A percentile compares a stretch with the other conserved stretches of the same genome.
These are phyloP conservation scores for Sclerotinia minor DNA, from an alignment of 2,329 filamentous ascomycete genomes.

Conservation along the genomic window DNA sequence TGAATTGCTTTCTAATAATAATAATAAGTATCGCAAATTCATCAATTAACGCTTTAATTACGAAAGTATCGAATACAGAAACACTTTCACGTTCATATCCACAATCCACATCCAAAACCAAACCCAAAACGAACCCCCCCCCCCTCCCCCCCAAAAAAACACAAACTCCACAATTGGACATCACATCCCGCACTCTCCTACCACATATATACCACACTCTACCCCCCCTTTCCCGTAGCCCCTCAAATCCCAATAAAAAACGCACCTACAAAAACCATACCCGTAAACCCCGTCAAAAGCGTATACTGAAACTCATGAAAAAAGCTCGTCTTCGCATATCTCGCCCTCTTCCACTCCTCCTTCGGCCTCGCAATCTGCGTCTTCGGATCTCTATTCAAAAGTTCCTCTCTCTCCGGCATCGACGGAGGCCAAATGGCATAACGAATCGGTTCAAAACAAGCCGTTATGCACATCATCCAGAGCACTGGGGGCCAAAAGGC, in stretches of 20 bases:
- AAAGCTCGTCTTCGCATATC: slow-evolving; percentile 54
- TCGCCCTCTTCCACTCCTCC: slow-evolving; percentile 53
- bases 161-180: too few species aligned
- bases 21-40: too few species aligned
- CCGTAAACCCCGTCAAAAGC: slow-evolving; percentile 51
- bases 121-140: too few species aligned
- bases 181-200: too few species aligned
- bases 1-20: too few species aligned
- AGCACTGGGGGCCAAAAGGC: slow-evolving; percentile 62
- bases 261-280: slow-evolving; percentile 47
- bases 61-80: too few species aligned
- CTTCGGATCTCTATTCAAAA: slow-evolving; percentile 56
- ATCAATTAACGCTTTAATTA: too few species aligned
- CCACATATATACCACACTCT: too few species aligned
- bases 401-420: slow-evolving; percentile 57
- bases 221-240: neutral
- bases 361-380: slow-evolving; percentile 55
- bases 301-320: slow-evolving; percentile 59
- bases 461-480: slow-evolving; percentile 45
- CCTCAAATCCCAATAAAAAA: slow-evolving; percentile 19
- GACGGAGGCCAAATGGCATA: slow-evolving; percentile 62
- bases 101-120: too few species aligned
- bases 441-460: slow-evolving; percentile 52
- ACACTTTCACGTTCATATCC: too few species aligned
- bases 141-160: too few species aligned